Base-by-base conservation (phyloP, 441 rosid genomes). In the Populus hybrid region DNA sequence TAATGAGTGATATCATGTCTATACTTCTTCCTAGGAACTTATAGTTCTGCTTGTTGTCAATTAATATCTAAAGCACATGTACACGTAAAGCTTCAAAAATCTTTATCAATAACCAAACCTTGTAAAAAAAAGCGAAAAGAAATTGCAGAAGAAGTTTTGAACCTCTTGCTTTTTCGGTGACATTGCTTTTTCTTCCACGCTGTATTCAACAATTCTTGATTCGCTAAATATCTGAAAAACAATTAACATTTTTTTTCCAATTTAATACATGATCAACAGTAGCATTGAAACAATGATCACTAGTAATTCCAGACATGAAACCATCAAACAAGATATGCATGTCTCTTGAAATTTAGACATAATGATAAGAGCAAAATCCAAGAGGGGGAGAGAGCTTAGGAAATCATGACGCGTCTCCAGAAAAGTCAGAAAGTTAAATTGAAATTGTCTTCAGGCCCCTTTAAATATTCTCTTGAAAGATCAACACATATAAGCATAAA, bases 31-130 rank as follows among this genome's bases (percentile, higher is more conserved):
- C 97, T 78, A 90, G 3, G 83, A 92, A 82, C 86, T 88, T 87
- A 84, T 93, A 93, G 59, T 89, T 88, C 81, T 93, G 97, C 78
- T 95, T 95, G 89, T 86, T 93, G 85, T 93, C 93, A 69, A 93
- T 88, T 54, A 89, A 73, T 81, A 95, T 87, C 97, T 95, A 87
- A 64, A 81, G 46, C 69, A 21, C 32, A 36, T 9, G 61, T 11
- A 16, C 18, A 67, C 2, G 59, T 0, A 42, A 23, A 70, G 28
- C 26, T 35, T 63, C 70, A 74, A 20, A 77, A 30, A 11, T 72
- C 38, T 7, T 26, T 20, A 16, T 18, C 12, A 77, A 26, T 34
- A 36, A 70, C 35, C 59, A 67, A 79, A 8, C 6, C 4, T 7
- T 6, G 28, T n/a, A 5, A 26, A 75, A 64, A 70, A 20, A 21